phyloP scores from a whole-genome alignment of 768 basidiomycete genomes.

The Mrakia frigida region DNA sequence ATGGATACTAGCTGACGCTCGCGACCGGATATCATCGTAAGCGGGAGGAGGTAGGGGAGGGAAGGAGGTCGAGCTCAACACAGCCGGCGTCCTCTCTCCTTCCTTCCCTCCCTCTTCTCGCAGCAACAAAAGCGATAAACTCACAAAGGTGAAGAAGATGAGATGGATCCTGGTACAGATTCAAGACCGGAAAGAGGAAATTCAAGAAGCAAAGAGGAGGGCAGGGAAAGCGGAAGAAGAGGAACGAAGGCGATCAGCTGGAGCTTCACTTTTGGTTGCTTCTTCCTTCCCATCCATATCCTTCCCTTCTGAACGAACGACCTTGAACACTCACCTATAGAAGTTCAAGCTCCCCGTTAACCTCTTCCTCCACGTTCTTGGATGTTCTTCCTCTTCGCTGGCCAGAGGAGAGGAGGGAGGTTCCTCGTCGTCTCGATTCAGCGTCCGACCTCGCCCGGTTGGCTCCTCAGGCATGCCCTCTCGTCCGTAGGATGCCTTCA shows the following conservation, averaged over 20 bases:
- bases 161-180: slow-evolving; percentile 19
- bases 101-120: background rate
- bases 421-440: no score
- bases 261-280: no score
- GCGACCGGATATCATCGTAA: background rate
- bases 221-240: background rate
- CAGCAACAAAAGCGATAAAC: background rate
- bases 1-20: background rate
- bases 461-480: no score
- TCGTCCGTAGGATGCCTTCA: no score
- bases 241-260: background rate
- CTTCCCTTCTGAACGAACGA: background rate
- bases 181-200: background rate
- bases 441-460: no score
- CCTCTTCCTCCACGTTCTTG: background rate
- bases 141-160: slow-evolving; percentile 28
- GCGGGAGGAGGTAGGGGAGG: background rate
- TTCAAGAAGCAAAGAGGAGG: background rate
- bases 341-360: slow-evolving; percentile 20
- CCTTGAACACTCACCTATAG: slow-evolving; percentile 30
- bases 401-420: no score
- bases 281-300: no score
- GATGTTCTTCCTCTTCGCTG: no score
- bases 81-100: background rate
- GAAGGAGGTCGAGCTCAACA: background rate